Evolutionary conservation across 1,284 basidiomycete species (phyloP).

Genomic region (Dichomitus squalens): DNA sequence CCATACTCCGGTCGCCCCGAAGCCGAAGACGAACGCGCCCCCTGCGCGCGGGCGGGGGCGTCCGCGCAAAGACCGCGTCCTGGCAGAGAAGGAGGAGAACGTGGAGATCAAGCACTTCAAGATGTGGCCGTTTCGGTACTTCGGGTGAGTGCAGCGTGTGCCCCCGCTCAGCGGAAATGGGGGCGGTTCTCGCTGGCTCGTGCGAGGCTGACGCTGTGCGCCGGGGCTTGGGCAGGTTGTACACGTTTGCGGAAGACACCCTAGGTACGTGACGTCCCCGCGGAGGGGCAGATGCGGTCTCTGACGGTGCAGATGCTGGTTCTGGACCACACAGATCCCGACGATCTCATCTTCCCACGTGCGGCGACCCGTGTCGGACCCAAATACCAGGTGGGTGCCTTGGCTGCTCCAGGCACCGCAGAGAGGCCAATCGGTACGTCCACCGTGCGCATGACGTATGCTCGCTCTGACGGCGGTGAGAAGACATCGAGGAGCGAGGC

Average conservation of each 20-base stretch:
- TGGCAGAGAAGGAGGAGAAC: slow-evolving; percentile 76
- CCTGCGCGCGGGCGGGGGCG: slow-evolving; percentile 67
- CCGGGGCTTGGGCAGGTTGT: slow-evolving; percentile 53
- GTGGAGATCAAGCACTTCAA: slow-evolving; percentile 82
- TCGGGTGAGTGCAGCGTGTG: slow-evolving; percentile 65
- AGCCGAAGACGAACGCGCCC: slow-evolving; percentile 71
- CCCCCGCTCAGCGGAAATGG: slow-evolving; percentile 7
- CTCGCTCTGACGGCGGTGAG: background rate
- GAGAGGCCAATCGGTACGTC: slow-evolving; percentile 42
- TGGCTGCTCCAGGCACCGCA: slow-evolving; percentile 49
- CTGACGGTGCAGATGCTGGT: slow-evolving; percentile 24
- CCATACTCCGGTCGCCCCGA: slow-evolving; percentile 45
- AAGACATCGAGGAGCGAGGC: slow-evolving; percentile 60
- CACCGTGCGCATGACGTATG: too few relatives aligned
- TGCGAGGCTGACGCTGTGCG: slow-evolving; percentile 4
- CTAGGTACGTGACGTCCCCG: slow-evolving; percentile 55
- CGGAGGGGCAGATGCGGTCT: background rate
- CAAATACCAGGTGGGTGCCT: slow-evolving; percentile 79
- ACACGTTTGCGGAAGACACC: slow-evolving; percentile 92
- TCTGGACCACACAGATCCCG: slow-evolving; percentile 62
- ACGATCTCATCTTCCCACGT: slow-evolving; percentile 94
- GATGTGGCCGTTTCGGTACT: slow-evolving; percentile 96
- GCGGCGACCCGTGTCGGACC: slow-evolving; percentile 86
- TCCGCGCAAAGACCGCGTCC: slow-evolving; percentile 68
- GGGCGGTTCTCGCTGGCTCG: background rate